Evolutionary conservation across 139 green algal species (phyloP), one percentile per base, ranked within the genome.

Genomic region (Volvox reticuliferus): DNA sequence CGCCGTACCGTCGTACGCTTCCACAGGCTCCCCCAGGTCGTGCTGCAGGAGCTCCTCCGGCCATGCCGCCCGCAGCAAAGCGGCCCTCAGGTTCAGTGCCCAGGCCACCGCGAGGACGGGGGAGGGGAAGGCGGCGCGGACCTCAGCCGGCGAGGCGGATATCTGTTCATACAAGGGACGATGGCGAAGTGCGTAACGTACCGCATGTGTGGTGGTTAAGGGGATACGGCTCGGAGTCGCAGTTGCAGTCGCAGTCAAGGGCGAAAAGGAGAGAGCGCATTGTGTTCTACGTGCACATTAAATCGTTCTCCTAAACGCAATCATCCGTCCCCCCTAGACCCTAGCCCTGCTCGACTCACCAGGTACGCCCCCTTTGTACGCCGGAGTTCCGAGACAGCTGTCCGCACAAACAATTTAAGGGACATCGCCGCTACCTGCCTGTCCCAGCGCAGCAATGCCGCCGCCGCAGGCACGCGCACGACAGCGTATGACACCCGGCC

Each of bases 401-500:
- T 67, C 12, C 33, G 33, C 37, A 26, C 21, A 19, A 82, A 55
- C 69, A 82, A 0, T 9, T 28, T 36, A 67, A 89, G 36, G 36
- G 85, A 63, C 37, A 55, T 44, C 2, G 6, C n/a, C 2, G 85
- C 85, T 1, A 89, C 26, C 36, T 17, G 32, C 21, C 20, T 16
- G 69, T 71, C 20, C 85, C 85, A 89, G 17, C 67, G 67, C 85
- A 89, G 37, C 68, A 89, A 30, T 71, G 44, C 19, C 6, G 28
- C 18, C 28, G 69, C 69, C 28, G 69, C 85, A 14, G 85, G 85
- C 69, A 89, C 85, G 63, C 73, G 85, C 18, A 89, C 37, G 0
- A 89, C 85, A 6, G 50, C 69, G 85, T 89, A 89, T 67, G 85
- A 73, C 85, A 73, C 69, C 0, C 69, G 69, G 21, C 85, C 85